Evolutionary conservation across 768 basidiomycete species (phyloP), one percentile per base, ranked within the genome.

Genomic region (Calocybe indica): DNA sequence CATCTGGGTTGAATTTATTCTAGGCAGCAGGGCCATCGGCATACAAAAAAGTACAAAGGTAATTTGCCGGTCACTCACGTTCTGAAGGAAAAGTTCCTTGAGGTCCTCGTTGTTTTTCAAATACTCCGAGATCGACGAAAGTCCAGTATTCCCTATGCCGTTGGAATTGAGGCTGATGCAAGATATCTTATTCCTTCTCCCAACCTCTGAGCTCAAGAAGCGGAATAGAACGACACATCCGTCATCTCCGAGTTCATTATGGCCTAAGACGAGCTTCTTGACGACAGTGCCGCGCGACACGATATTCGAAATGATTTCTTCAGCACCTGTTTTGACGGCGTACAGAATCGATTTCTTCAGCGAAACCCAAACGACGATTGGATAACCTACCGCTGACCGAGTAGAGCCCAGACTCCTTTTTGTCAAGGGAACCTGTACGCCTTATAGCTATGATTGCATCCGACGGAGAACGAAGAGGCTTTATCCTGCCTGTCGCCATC

Each of bases 81-180:
- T 76, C 54, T 79, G 79, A 33, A 86, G 65, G 52, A 75, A 75
- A 9, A 86, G 56, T 39, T 72, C 71, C 53, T 67, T 69, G 37
- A 86, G 56, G 15, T 64, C 54, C 0, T 47, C 52, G 54, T 82
- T 83, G 7, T 64, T 63, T 41, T 62, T 62, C 30, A 86, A 49
- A 58, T 80, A 85, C 35, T 64, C 57, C 5, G 73, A 58, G 37
- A 86, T 74, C n/a, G 78, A 73, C 40, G 67, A 57, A 5, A 86
- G 69, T 5, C 82, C 81, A 33, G 59, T 58, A 54, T 82, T 70
- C 7, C 81, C 75, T 29, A 86, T 78, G 7, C 59, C 58, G 50
- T 81, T 83, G 3, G 70, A 68, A 44, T 81, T 83, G 46, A 86
- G 67, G 50, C 70, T 74, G 31, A 86, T 76, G 54, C 82, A 77